These are phyloP conservation scores for Blastobotrys peoriensis DNA, from an alignment of 805 yeast genomes.

Conservation along the genomic window DNA sequence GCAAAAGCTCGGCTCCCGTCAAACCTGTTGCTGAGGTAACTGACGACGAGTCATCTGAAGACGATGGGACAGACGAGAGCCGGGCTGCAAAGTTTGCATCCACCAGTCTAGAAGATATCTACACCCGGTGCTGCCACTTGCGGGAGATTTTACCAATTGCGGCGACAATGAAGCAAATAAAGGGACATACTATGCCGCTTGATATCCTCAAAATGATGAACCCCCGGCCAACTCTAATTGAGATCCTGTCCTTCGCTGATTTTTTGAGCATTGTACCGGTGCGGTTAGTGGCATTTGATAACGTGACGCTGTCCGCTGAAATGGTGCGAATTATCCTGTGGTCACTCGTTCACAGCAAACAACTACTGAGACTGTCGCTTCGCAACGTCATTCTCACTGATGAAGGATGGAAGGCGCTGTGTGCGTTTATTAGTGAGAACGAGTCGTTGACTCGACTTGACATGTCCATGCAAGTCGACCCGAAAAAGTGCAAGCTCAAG, in stretches of 20 bases:
- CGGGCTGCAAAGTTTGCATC: conserved; percentile 11
- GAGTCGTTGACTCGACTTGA: conserved; percentile 22
- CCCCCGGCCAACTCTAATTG: conserved; percentile 87
- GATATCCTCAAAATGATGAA: conserved; percentile 67
- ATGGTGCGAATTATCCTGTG: conserved; percentile 72
- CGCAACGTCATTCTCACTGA: conserved; percentile 67
- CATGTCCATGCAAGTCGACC: conserved; percentile 23
- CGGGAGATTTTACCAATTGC: conserved; percentile 90
- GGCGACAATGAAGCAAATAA: conserved; percentile 75
- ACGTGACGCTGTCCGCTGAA: conserved; percentile 63
- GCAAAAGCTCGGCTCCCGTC: neutral
- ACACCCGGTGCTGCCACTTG: conserved; percentile 89
- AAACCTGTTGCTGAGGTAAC: neutral
- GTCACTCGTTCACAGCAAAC: conserved; percentile 60
- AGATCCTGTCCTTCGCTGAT: conserved; percentile 81
- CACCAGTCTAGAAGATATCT: conserved; percentile 60
- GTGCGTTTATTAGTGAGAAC: conserved; percentile 31
- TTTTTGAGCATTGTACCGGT: conserved; percentile 82
- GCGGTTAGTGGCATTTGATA: conserved; percentile 68
- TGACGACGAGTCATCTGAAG: conserved; percentile 5
- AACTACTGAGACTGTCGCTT: conserved; percentile 65
- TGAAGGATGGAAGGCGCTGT: conserved; percentile 70
- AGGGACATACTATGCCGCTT: conserved; percentile 70
- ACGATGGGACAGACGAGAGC: conserved; percentile 30
- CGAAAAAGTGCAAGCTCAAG: conserved; percentile 24